phyloP scores from a whole-genome alignment of 495 filamentous ascomycete genomes.

The Chaetomium cochliodes region DNA sequence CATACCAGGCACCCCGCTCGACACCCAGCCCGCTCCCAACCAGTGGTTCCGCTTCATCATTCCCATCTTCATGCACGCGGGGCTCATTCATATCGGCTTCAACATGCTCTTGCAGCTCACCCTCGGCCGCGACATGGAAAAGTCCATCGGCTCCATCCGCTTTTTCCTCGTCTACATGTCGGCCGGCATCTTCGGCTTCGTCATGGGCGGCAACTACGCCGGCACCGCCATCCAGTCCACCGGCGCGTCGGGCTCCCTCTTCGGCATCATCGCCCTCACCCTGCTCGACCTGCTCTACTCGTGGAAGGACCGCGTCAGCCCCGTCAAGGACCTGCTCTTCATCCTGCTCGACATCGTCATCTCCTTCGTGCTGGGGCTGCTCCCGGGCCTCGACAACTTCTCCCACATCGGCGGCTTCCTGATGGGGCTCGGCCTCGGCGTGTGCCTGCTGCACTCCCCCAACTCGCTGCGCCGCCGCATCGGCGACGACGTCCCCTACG shows the following conservation, averaged over 20 bases:
- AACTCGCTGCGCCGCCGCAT: constrained; percentile 74
- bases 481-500: constrained; percentile 59
- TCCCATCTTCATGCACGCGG: constrained; percentile 93
- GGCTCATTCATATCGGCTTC: constrained; percentile 90
- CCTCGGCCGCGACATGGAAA: constrained; percentile 87
- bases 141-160: constrained; percentile 76
- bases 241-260: constrained; percentile 85
- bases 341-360: constrained; percentile 81
- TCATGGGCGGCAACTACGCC: constrained; percentile 91
- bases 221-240: constrained; percentile 74
- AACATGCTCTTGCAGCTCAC: constrained; percentile 89
- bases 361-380: constrained; percentile 86
- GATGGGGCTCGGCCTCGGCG: constrained; percentile 83
- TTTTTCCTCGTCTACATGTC: constrained; percentile 86
- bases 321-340: constrained; percentile 77
- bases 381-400: constrained; percentile 96
- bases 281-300: constrained; percentile 90
- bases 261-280: constrained; percentile 84
- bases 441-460: constrained; percentile 85
- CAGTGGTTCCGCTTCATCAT: constrained; percentile 97
- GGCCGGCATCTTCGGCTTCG: constrained; percentile 93
- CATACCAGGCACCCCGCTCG: constrained; percentile 34
- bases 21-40: constrained; percentile 60
- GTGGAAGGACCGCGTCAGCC: constrained; percentile 73
- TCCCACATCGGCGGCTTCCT: constrained; percentile 94